Evolutionary conservation across 495 filamentous ascomycete genomes (phyloP).

Genomic region (Aspergillus avenaceus): DNA sequence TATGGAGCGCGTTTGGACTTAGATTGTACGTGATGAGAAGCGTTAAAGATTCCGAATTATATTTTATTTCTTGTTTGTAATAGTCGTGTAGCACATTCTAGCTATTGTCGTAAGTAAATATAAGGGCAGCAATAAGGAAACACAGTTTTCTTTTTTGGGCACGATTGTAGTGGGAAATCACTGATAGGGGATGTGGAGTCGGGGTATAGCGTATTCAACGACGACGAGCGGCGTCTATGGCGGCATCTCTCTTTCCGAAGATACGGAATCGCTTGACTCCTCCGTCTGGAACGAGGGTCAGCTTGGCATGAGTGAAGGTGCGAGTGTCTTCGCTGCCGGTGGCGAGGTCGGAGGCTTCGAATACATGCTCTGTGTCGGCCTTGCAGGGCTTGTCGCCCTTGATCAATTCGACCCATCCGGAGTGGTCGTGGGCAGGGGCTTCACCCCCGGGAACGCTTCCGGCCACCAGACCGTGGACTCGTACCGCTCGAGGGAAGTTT

Average conservation of each 20-base stretch:
- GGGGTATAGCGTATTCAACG: no score
- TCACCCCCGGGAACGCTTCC: conserved; percentile 53
- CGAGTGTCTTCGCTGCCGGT: conserved; percentile 41
- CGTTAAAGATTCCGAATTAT: no score
- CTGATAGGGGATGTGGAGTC: not conserved
- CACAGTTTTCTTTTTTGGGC: not conserved
- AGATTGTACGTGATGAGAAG: no score
- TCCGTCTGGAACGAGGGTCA: conserved; percentile 89
- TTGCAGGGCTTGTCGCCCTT: conserved; percentile 61
- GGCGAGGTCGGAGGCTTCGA: conserved; percentile 40
- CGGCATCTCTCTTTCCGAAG: conserved; percentile 58
- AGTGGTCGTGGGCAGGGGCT: conserved; percentile 53
- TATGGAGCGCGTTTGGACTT: no score
- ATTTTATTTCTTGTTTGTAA: no score
- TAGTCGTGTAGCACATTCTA: no score
- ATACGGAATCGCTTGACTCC: conserved; percentile 85
- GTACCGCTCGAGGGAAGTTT: conserved; percentile 79
- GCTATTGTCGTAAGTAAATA: no score
- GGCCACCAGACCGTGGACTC: conserved; percentile 52
- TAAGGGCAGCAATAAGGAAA: no score
- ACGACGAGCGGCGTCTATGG: not conserved
- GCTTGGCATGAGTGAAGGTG: conserved; percentile 74
- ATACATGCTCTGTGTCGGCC: conserved; percentile 80
- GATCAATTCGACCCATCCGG: conserved; percentile 68
- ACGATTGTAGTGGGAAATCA: no score